Base-by-base conservation (phyloP, 163 green algal genomes). In the Chlorella variabilis region DNA sequence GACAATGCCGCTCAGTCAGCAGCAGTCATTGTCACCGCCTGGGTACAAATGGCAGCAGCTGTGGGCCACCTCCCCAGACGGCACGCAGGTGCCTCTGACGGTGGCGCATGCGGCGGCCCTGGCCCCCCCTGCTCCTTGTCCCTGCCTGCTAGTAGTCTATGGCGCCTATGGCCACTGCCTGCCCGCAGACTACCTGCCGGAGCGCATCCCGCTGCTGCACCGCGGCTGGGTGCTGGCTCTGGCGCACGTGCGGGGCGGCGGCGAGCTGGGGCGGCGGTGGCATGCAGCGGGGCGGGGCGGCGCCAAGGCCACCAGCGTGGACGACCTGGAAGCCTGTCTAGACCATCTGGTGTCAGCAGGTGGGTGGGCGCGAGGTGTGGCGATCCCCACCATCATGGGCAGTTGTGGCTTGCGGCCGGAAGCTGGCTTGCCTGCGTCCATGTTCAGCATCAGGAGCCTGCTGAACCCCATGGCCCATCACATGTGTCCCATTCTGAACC, bases 71-170 rank as follows among this genome's bases (percentile, higher is more conserved):
- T 84, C 84, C 0, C 7, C 41, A 48, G 83, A 88, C 51, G 83
- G 76, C 23, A 65, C 56, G 0, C 23, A 38, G 2, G 83, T 94
- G 59, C 89, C 87, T 0, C 27, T 94, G 27, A 94, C 90, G 3
- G 39, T 94, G 59, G 83, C 85, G 41, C 79, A 87, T 29, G 33
- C 54, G 3, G 36, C 54, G 3, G 54, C 31, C 15, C 23, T 79
- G 5, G 13, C 5, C 27, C 80, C 25, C 25, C 61, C 17, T n/a
- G 63, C 48, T 20, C 63, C 51, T 20, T n/a, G 76, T 4, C 91
- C 88, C 4, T 77, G 90, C 62, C 87, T 96, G 79, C 41, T 96
- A 62, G 68, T 87, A 3, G 87, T 91, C n/a, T 97, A 97, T 75
- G 93, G 90, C 21, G 87, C 93, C 1, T 97, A 97, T 79, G 93